Evolutionary conservation across 805 yeast genomes (phyloP), one percentile per base, ranked within the genome.

Genomic region (Zygotorulaspora florentina): DNA sequence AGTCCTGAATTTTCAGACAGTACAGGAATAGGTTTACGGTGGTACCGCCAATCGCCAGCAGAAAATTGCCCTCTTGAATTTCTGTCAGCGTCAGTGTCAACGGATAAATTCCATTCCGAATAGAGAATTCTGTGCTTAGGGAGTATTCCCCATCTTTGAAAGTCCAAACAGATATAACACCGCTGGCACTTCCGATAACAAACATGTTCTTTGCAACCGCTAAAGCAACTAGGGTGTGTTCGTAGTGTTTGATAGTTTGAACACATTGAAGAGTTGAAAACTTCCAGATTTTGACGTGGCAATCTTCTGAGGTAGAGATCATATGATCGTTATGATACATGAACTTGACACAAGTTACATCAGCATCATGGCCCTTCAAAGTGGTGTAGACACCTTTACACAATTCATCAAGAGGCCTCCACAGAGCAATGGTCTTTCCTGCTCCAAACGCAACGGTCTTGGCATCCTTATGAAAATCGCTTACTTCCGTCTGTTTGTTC

Each of bases 1-100:
- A 46, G 0, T 18, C 40, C 1, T 52, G 46, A 1, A 62, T 40
- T 9, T 52, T 57, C 49, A 81, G 75, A 0, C 82, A 64, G 55
- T 78, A 80, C 3, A 87, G 71, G 47, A 73, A 79, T 4, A 90
- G 58, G 27, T 66, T 60, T 25, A 66, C 62, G 43, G 73, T 74
- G 0, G 95, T 82, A 13, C 95, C 95, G 16, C 93, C 95, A n/a
- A 83, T 61, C 1, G 87, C 84, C 18, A 85, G 55, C 6, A 83
- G 53, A 53, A 68, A 76, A 39, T 70, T 66, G 23, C 61, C 62
- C 2, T 48, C 49, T 7, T 44, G 35, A 9, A 65, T 52, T 8
- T 55, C 51, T 8, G 62, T 52, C 18, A 65, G 30, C 0, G 66
- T 51, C 20, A 65, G 35, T 11, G 60, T 49, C 35, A 65, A 43